Percentiles rank a stretch among this genome's conserved stretches.
phyloP scores from a whole-genome alignment of 1,284 basidiomycete genomes.

The Apiotrichum laibachii region DNA sequence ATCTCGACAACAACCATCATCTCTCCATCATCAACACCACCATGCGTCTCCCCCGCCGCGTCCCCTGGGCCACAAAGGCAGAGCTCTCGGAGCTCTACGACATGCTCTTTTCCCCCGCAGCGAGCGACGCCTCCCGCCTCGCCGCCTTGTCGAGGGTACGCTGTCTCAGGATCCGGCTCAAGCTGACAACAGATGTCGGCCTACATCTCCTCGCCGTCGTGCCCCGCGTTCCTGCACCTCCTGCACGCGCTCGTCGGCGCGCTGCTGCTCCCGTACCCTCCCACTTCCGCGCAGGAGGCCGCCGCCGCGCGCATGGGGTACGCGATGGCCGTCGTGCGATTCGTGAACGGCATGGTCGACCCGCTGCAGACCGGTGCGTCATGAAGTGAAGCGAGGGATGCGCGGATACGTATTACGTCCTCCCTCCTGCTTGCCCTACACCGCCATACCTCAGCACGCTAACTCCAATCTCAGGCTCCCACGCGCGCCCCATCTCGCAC shows the following conservation, averaged over 20 bases:
- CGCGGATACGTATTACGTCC: no score
- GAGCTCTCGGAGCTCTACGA: constrained; percentile 80
- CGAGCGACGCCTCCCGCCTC: constrained; percentile 59
- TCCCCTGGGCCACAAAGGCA: constrained; percentile 71
- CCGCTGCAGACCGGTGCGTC: constrained; percentile 76
- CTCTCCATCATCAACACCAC: neutral
- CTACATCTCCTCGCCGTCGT: constrained; percentile 67
- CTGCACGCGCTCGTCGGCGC: constrained; percentile 64
- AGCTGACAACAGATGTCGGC: constrained; percentile 59
- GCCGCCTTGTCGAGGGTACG: constrained; percentile 70
- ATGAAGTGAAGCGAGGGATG: neutral
- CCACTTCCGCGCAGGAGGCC: constrained; percentile 62
- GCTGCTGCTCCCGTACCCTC: constrained; percentile 57
- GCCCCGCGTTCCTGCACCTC: constrained; percentile 61
- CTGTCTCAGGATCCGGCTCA: constrained; percentile 16
- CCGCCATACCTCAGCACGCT: neutral
- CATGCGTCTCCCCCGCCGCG: constrained; percentile 78
- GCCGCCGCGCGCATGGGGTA: constrained; percentile 58
- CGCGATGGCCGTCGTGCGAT: constrained; percentile 67
- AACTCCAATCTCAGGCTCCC: constrained; percentile 49
- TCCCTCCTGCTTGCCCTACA: no score
- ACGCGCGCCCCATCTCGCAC: constrained; percentile 83
- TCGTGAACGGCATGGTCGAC: constrained; percentile 94
- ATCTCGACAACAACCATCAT: neutral
- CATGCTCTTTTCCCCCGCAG: constrained; percentile 71